These are phyloP conservation scores for Kwoniella sp. DNA, from an alignment of 768 basidiomycete species.

Conservation along the genomic window DNA sequence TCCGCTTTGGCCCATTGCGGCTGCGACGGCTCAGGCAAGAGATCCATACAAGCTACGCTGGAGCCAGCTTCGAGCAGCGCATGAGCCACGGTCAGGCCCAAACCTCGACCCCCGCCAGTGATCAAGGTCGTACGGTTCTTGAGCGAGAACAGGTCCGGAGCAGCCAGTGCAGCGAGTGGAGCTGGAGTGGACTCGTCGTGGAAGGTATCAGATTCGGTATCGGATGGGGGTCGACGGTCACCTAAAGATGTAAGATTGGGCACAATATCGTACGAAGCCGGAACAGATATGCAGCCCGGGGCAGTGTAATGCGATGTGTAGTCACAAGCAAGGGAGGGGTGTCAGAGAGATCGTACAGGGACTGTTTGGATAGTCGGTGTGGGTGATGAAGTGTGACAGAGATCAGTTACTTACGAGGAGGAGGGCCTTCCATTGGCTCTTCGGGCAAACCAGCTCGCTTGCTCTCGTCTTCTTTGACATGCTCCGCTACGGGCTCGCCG, in stretches of 20 bases:
- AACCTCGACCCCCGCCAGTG: constrained; percentile 49
- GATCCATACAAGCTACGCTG: constrained; percentile 40
- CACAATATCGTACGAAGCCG: no score
- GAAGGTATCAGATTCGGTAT: neutral
- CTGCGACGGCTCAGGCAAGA: constrained; percentile 38
- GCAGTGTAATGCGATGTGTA: no score
- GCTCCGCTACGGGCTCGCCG: constrained; percentile 30
- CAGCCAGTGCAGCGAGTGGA: constrained; percentile 27
- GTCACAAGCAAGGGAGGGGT: no score
- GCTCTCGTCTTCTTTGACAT: constrained; percentile 30
- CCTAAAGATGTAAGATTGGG: neutral
- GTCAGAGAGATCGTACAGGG: no score
- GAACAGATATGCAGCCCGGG: no score
- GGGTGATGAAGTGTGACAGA: no score
- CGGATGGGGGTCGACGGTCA: neutral
- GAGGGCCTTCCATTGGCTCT: constrained; percentile 25
- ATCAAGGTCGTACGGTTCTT: constrained; percentile 37
- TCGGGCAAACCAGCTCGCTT: constrained; percentile 24
- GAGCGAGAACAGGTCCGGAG: constrained; percentile 43
- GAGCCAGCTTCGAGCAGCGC: constrained; percentile 45
- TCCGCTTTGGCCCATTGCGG: constrained; percentile 34
- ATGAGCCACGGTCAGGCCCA: constrained; percentile 47
- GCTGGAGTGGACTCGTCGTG: constrained; percentile 10
- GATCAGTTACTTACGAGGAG: constrained; percentile 14
- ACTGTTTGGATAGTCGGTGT: no score